Evolutionary conservation across 257 asterid genomes (phyloP).

Genomic region (Scutellaria barbata): DNA sequence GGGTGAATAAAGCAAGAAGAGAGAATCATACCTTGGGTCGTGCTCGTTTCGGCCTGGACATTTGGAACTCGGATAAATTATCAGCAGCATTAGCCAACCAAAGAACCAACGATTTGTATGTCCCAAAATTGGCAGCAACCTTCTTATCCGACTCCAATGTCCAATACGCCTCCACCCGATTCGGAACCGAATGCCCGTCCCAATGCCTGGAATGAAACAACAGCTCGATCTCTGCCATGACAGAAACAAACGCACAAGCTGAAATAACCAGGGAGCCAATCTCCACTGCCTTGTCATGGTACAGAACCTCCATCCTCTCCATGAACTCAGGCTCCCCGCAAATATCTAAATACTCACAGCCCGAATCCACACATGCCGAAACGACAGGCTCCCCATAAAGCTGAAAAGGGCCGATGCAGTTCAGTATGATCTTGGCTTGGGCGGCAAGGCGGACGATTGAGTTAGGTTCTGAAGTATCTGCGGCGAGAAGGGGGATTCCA

Average conservation of each 20-base stretch:
- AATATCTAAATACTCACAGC: conserved; percentile 78
- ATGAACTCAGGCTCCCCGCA: conserved; percentile 85
- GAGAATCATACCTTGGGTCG: conserved; percentile 52
- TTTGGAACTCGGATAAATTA: conserved; percentile 50
- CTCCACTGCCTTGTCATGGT: conserved; percentile 62
- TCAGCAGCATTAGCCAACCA: conserved; percentile 62
- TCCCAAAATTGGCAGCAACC: conserved; percentile 60
- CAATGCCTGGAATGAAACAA: conserved; percentile 65
- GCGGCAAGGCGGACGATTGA: conserved; percentile 63
- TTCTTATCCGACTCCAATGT: conserved; percentile 64
- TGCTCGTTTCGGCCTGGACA: conserved; percentile 59
- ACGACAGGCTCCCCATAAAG: conserved; percentile 76
- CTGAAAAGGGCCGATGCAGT: conserved; percentile 81
- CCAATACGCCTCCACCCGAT: conserved; percentile 59
- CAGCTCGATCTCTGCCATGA: conserved; percentile 77
- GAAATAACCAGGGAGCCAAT: conserved; percentile 66
- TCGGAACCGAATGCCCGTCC: conserved; percentile 53
- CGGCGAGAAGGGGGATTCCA: conserved; percentile 62
- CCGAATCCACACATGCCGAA: conserved; percentile 62
- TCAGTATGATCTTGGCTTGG: conserved; percentile 57
- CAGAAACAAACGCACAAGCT: conserved; percentile 80
- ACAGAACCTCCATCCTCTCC: conserved; percentile 68
- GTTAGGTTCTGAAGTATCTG: conserved; percentile 58
- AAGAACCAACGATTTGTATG: conserved; percentile 69
- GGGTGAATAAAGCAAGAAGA: neutral